Evolutionary conservation across 148 eudicot genomes (phyloP), one percentile per base, ranked within the genome.

Genomic region (Agrostemma githago): DNA sequence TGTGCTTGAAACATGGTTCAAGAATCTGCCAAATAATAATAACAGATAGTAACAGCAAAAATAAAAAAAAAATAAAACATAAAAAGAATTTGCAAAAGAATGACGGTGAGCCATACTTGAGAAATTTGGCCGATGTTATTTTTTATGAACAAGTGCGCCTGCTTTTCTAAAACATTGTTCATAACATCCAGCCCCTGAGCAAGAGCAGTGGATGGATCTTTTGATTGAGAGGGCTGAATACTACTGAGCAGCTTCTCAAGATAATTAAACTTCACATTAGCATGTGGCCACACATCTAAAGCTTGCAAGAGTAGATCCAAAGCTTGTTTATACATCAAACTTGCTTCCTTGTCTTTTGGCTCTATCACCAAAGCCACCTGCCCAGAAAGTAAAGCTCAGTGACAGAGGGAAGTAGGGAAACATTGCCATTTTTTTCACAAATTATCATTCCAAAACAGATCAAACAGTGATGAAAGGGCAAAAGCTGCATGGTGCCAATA

Each of bases 241-340:
- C 94, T 90, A 83, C 87, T 89, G 63, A 95, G 94, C 72, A 95
- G 85, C 90, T 95, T 95, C 85, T 95, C 99, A 73, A 95, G 87
- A 75, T 95, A 95, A 82, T 95, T 95, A 72, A 95, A 95, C 83
- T 95, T 95, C 77, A 95, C 99, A 79, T 95, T 95, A 77, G 99
- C 99, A 90, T 84, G 93, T 64, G 99, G 96, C 99, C 99, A 92
- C 83, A 95, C 99, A 80, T 95, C 99, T 83, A 95, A 81, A 72
- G 99, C 99, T 81, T 89, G 96, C 56, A 96, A 92, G 74, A 95
- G 83, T 72, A 92, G 87, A 79, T 95, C 97, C 76, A 95, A 76
- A 75, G 94, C 99, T 82, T 95, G 99, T 75, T 87, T 92, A 76
- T 95, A 95, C 99, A 95, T 95, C 44, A 86, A 83, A 81, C 87